Base-by-base conservation (phyloP, 1,284 basidiomycete genomes). In the Phlebopus sp. region DNA sequence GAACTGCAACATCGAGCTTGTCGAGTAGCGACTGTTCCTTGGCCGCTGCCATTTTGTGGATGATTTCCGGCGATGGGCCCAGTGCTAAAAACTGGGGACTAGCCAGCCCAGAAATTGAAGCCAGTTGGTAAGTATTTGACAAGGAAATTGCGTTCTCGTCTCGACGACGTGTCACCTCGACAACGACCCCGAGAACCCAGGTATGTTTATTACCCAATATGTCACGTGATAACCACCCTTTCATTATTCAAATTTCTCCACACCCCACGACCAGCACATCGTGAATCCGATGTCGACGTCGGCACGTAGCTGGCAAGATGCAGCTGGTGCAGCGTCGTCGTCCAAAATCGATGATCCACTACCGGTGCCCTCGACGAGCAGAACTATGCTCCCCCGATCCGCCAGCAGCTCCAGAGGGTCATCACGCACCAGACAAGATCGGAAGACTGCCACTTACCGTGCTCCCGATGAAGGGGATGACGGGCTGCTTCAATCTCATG, bases 1-100 rank as follows among this genome's bases (percentile, higher is more conserved):
- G 69, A 1, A 62, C 59, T 37, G 57, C 59, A 23, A 53, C 51
- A 55, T 71, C 66, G 47, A 74, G 61, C 44, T 60, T 59, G 46
- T 62, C 60, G 29, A 70, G 53, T 17, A 69, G 35, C 2, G 64
- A 49, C 18, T 52, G 49, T 13, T 59, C 61, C 31, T 2, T 43
- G 13, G 15, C 46, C 11, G 19, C 35, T 18, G 27, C 17, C 35
- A 53, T 41, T 49, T 32, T 36, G 35, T 21, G 23, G 19, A 13
- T 23, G 14, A 19, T 37, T 38, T 38, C 14, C 4, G 25, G 37
- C 9, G 37, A 13, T 29, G 7, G 8, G 8, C 34, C 42, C 31
- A 43, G 23, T 36, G 32, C 25, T 31, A 9, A 18, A 34, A 29
- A 8, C 27, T 29, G 27, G 27, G 27, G 9, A 29, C 8, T 5